phyloP scores from a whole-genome alignment of 768 basidiomycete genomes.

The Naganishia vaughanmartiniae region DNA sequence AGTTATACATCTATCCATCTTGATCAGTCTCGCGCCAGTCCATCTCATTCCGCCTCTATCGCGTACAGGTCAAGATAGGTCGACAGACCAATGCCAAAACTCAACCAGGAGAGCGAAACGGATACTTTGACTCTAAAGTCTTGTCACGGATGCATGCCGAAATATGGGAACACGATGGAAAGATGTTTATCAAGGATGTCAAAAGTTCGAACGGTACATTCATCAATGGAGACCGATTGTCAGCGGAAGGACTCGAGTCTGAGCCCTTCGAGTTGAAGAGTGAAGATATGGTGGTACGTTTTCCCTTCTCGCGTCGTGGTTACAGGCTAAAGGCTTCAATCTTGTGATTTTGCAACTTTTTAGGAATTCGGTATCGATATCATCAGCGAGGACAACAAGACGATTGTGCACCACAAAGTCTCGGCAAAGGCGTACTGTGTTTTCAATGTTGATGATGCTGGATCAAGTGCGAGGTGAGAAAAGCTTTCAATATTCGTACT shows the following conservation, averaged over 20 bases:
- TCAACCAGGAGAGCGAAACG: conserved; percentile 82
- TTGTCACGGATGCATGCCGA: conserved; percentile 93
- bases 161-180: conserved; percentile 82
- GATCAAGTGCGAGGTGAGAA: conserved; percentile 43
- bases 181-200: conserved; percentile 98
- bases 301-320: neutral
- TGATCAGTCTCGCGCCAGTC: neutral
- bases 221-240: conserved; percentile 91
- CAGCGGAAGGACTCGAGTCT: conserved; percentile 81
- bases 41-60: no score
- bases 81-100: conserved; percentile 95
- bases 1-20: neutral
- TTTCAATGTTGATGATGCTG: conserved; percentile 76
- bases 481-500: neutral
- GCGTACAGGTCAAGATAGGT: conserved; percentile 74
- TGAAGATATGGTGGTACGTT: conserved; percentile 88
- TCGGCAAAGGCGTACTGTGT: conserved; percentile 90
- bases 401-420: conserved; percentile 97
- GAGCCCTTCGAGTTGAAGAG: conserved; percentile 90
- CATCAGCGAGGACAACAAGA: conserved; percentile 95
- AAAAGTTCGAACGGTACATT: conserved; percentile 98
- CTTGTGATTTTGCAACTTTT: neutral
- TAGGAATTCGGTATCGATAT: conserved; percentile 99
- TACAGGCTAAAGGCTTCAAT: neutral
- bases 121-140: conserved; percentile 95